Base-by-base conservation (phyloP, 2,329 filamentous ascomycete species). In the Neocatenulostroma microsporum region DNA sequence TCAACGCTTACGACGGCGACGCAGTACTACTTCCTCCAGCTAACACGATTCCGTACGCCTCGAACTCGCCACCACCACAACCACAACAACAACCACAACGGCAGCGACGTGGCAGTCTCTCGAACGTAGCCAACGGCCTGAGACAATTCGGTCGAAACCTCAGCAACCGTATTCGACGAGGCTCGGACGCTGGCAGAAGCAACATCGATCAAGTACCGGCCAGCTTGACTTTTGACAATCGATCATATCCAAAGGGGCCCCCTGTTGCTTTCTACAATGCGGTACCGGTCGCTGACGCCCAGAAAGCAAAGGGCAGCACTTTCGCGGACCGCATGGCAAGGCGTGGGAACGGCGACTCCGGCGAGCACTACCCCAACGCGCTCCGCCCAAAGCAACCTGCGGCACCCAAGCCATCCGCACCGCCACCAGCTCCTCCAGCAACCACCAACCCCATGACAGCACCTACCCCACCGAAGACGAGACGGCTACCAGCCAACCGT, bases 341-440 rank as follows among this genome's bases (percentile, higher is more conserved):
- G 20, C 30, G 11, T 6, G 15, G 18, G 7, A 20, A 17, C 10
- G 18, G n/a, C 26, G 26, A 10, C 9, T 9, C 9, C 14, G 31
- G 21, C 9, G 4, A 25, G 4, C 31, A 13, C 20, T 34, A 34
- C 31, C 31, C 31, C 9, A 34, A 34, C 15, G 31, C 21, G 9
- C 21, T 34, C 12, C 20, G 11, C 6, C 31, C 9, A 8, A 24
- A n/a, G n/a, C 8, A 24, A 13, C 4, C 31, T 20, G 24, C 21
- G 20, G 11, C n/a, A 21, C 20, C 12, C 15, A 9, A 5, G 21
- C n/a, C 6, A 5, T 6, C 12, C 3, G 7, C 20, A 13, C 31
- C 13, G 5, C 18, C 31, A 11, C 31, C 9, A 10, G 29, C 29
- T 13, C n/a, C n/a, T n/a, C n/a, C n/a, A n/a, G n/a, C n/a, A n/a